Evolutionary conservation across 163 green algal species (phyloP), one percentile per base, ranked within the genome.

Genomic region (Chlamydomonas reinhardtii): DNA sequence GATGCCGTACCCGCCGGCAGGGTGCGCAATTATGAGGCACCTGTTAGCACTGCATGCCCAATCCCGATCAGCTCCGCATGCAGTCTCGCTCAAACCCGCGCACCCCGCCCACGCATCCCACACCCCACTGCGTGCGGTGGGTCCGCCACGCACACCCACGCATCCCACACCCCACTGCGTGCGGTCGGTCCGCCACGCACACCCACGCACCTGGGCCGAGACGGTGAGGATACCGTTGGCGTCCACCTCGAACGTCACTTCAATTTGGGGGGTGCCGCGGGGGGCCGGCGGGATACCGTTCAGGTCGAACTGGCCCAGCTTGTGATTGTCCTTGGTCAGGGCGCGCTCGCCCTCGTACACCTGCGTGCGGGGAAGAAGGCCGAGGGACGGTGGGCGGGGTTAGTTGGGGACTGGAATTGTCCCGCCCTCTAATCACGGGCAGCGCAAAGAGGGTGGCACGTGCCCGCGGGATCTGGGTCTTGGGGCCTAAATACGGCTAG

Each of bases 171-270:
- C n/a, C n/a, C n/a, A n/a, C n/a, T n/a, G n/a, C n/a, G n/a, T n/a
- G n/a, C n/a, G n/a, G 14, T 17, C 17, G 48, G 12, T 17, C 48
- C 48, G 14, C 48, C 11, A 9, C 48, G 11, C 64, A 19, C 11
- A 11, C 64, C 29, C 29, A 11, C 75, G 12, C 22, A 84, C 97
- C 83, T 98, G 91, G 1, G 97, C 97, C 20, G 89, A 92, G 4
- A 94, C 90, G 16, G 82, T 85, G 0, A 93, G 86, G 68, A 93
- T 93, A 17, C 90, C 87, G 76, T 93, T 92, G n/a, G 90, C 90
- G 52, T 94, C 91, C 83, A 94, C 84, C 52, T 93, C 90, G 71
- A 94, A 92, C 9, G 85, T 89, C 25, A 94, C 91, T 35, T 93
- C 84, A 59, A 94, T 93, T 56, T 93, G 90, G 20, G 91, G 86